Evolutionary conservation across 305 asterid species (phyloP), one percentile per base, ranked within the genome.

Genomic region (Euphrasia arctica): DNA sequence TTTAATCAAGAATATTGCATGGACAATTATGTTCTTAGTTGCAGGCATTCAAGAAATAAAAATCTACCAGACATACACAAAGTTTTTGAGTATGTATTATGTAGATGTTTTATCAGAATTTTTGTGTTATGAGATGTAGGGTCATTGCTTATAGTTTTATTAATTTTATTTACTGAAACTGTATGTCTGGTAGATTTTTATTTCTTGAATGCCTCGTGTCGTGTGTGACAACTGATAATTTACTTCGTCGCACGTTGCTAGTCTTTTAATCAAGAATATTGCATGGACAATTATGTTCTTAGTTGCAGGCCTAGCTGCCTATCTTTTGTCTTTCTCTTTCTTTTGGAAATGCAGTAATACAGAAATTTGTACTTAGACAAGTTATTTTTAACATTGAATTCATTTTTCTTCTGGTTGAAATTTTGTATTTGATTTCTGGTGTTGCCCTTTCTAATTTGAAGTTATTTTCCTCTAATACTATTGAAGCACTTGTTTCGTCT

Each of bases 11-110:
- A 41, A 47, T 58, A 62, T 50, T 27, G 60, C 57, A 41, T 29
- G 31, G 62, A 39, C 15, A 57, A 67, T 42, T 63, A 9, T 39
- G 43, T 39, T 39, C 43, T 39, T 18, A 18, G 22, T 39, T 7
- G 10, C 43, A 39, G 10, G 43, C 43, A 97, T n/a, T n/a, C n/a
- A n/a, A n/a, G n/a, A n/a, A n/a, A n/a, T n/a, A n/a, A n/a, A n/a
- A n/a, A n/a, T n/a, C n/a, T n/a, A n/a, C n/a, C n/a, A n/a, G n/a
- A n/a, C n/a, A n/a, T n/a, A n/a, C n/a, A n/a, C n/a, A n/a, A n/a
- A n/a, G n/a, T n/a, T n/a, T n/a, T n/a, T 94, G 77, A 79, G 89
- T 67, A 62, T 43, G 36, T 66, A 42, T 25, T 27, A 45, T 70
- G 34, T 75, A 18, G 22, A 18, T 55, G 42, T 54, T 39, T 64